Conservation (phyloP, 2,329 filamentous ascomycete genomes). For the Coleophoma crateriformis region DNA sequence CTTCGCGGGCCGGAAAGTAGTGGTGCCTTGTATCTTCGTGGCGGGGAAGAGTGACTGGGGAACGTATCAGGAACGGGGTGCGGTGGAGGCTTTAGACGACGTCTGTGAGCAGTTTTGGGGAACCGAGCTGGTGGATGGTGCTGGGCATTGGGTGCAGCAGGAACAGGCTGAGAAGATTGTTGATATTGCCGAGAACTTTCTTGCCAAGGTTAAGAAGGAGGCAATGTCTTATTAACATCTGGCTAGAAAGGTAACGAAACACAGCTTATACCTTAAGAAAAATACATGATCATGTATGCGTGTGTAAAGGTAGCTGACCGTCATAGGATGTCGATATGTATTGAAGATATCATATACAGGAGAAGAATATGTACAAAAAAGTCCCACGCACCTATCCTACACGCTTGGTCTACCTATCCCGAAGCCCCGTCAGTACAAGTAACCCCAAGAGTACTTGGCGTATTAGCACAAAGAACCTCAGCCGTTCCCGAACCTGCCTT, state of each 20-base stretch:
- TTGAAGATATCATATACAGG: too few species aligned
- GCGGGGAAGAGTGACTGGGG: conserved; percentile 61
- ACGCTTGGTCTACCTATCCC: neutral
- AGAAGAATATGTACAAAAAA: too few species aligned
- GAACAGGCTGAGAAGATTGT: conserved; percentile 53
- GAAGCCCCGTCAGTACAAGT: neutral
- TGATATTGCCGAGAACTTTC: conserved; percentile 38
- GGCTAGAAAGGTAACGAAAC: too few species aligned
- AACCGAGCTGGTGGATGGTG: conserved; percentile 46
- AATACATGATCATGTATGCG: too few species aligned
- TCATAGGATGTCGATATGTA: too few species aligned
- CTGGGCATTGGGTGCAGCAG: conserved; percentile 68
- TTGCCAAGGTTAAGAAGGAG: conserved; percentile 10
- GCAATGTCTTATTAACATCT: conserved; percentile 3
- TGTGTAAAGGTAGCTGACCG: too few species aligned
- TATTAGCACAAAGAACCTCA: neutral
- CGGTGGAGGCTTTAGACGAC: conserved; percentile 49
- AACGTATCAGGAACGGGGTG: conserved; percentile 61
- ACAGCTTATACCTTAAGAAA: too few species aligned
- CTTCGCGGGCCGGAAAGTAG: conserved; percentile 55
- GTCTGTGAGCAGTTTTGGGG: conserved; percentile 49
- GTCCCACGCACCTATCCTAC: too few species aligned
- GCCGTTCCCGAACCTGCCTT: neutral
- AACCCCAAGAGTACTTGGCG: neutral
- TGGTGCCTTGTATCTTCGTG: conserved; percentile 57